Base-by-base conservation (phyloP, 164 flowering plant species). In the Vitis cinerea region DNA sequence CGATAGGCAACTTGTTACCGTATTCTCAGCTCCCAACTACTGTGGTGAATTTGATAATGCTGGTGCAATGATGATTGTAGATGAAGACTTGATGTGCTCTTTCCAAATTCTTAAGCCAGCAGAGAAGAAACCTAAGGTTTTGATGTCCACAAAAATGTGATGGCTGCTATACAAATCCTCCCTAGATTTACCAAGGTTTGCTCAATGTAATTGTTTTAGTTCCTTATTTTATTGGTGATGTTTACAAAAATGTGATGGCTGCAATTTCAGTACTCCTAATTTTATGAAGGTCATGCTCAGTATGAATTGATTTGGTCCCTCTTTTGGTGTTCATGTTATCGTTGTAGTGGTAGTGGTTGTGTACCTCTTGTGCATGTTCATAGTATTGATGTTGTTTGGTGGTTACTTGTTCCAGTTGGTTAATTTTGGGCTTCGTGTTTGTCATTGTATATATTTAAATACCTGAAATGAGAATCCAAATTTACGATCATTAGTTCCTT, bases 41-140 rank as follows among this genome's bases (percentile, higher is more conserved):
- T 84, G 88, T 77, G 88, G 88, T 56, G 88, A 83, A 74, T 85
- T 85, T 77, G 90, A 82, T 63, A 87, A 85, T 78, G 87, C 88
- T 54, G 91, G 91, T 73, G 91, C 89, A 68, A 78, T 87, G 86
- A 85, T 87, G 90, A 84, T 82, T 68, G 84, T 86, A 27, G 89
- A 87, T 80, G 89, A 84, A 59, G 81, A 81, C 58, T 71, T 87
- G 74, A 81, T 81, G 82, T 87, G 91, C 78, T 87, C 91, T 37
- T 87, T 87, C 72, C 89, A 87, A 61, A 84, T 86, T 78, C 84
- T 87, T 4, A 85, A 83, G 72, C 91, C 91, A 9, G 89, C 82
- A 27, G 91, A 85, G 75, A 84, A 82, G 59, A 85, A 82, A 64
- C 68, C 76, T 16, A 87, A 86, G 77, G 72, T 77, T 64, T 65